Percentiles rank a stretch among this genome's conserved stretches.
Conservation (phyloP, 805 yeast species). For the Starmerella stigmatis region DNA sequence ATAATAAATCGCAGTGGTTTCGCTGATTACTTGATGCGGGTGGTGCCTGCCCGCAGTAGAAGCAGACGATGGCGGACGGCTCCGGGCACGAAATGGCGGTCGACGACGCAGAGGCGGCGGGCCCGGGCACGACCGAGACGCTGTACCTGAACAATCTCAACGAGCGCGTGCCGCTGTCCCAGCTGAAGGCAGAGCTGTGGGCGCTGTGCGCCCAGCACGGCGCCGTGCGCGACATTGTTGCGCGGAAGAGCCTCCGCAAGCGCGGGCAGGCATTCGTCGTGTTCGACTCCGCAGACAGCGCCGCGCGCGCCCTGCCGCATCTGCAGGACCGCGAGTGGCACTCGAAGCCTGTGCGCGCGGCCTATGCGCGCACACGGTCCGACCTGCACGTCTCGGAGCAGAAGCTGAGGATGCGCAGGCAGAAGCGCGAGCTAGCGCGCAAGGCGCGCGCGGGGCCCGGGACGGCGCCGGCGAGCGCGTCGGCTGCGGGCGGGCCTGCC, state of each 20-base stretch:
- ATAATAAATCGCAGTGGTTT: too few relatives aligned
- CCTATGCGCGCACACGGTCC: conserved; percentile 14
- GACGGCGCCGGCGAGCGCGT: neutral
- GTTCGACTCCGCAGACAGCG: conserved; percentile 36
- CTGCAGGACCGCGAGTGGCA: conserved; percentile 37
- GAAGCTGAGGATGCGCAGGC: neutral
- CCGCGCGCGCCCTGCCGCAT: conserved; percentile 36
- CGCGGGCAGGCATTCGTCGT: conserved; percentile 79
- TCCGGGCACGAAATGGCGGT: neutral
- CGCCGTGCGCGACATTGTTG: conserved; percentile 40
- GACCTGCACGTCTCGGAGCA: conserved; percentile 31
- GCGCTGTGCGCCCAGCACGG: conserved; percentile 40
- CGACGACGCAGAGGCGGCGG: neutral
- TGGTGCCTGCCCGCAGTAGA: neutral
- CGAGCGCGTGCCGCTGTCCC: conserved; percentile 50
- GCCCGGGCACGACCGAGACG: conserved; percentile 7
- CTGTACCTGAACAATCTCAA: conserved; percentile 64
- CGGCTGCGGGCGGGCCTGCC: too few relatives aligned
- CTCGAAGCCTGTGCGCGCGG: conserved; percentile 41
- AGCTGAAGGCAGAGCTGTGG: conserved; percentile 38
- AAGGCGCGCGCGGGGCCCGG: neutral
- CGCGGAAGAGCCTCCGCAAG: conserved; percentile 52
- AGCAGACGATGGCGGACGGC: neutral
- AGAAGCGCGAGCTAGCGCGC: neutral
- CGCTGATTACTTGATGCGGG: conserved; percentile 4